These are phyloP conservation scores for Globisporangium middletonii DNA, from an alignment of 352 stramenopile genomes.

Conservation along the genomic window DNA sequence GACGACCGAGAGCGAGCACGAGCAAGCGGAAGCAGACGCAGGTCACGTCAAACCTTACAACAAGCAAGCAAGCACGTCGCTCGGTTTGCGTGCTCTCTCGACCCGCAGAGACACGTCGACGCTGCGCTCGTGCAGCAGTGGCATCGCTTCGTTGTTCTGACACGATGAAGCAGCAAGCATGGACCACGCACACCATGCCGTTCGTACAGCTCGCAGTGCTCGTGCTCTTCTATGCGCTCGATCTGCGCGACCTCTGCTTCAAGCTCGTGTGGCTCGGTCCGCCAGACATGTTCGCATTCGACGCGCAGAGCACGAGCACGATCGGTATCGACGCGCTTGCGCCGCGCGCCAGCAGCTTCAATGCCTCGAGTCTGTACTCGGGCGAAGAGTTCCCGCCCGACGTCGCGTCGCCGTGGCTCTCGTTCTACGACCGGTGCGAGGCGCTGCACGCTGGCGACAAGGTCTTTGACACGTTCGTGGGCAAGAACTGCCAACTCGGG, in stretches of 20 bases:
- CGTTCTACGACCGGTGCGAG: slow-evolving; percentile 25
- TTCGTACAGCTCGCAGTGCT: slow-evolving; percentile 17
- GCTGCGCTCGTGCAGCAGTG: no score
- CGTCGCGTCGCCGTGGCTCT: slow-evolving; percentile 17
- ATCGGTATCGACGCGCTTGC: slow-evolving; percentile 13
- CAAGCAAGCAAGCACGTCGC: no score
- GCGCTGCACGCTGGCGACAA: slow-evolving; percentile 11
- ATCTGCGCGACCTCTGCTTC: slow-evolving; percentile 26
- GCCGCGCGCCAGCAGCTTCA: slow-evolving; percentile 3
- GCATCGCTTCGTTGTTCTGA: no score
- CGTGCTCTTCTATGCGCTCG: slow-evolving; percentile 26
- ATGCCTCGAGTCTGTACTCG: slow-evolving; percentile 9
- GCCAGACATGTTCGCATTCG: slow-evolving; percentile 17
- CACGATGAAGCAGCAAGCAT: slow-evolving; percentile 5
- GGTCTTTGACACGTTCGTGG: slow-evolving; percentile 10
- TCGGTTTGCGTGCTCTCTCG: no score
- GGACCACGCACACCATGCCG: slow-evolving; percentile 10
- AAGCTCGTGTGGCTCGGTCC: slow-evolving; percentile 29
- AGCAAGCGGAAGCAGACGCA: no score
- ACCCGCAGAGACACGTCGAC: no score
- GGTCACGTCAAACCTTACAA: no score
- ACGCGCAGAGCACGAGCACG: slow-evolving; percentile 7
- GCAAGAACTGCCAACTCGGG: slow-evolving; percentile 21
- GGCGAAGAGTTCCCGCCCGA: slow-evolving; percentile 14
- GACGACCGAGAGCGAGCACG: no score